phyloP scores from a whole-genome alignment of 2,329 filamentous ascomycete genomes.

The Apiospora arundinis region DNA sequence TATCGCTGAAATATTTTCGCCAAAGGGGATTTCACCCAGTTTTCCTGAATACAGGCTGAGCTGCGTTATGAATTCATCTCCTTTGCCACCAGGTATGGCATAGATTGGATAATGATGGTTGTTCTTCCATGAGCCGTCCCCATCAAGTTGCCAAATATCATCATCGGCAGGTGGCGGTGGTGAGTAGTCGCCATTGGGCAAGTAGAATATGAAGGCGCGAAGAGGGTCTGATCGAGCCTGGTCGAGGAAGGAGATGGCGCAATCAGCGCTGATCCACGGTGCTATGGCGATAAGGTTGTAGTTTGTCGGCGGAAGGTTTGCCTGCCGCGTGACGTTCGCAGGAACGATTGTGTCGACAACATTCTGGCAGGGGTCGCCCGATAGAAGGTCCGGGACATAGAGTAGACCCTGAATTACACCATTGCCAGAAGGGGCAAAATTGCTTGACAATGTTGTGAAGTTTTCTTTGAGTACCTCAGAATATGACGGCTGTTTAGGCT shows the following conservation, averaged over 20 bases:
- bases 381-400: conserved; percentile 77
- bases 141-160: conserved; percentile 72
- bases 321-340: conserved; percentile 73
- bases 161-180: conserved; percentile 72
- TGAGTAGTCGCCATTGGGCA: conserved; percentile 58
- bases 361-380: conserved; percentile 66
- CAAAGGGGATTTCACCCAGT: conserved; percentile 65
- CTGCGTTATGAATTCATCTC: conserved; percentile 72
- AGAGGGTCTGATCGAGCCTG: conserved; percentile 64
- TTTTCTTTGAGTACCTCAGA: conserved; percentile 59
- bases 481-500: conserved; percentile 53
- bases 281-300: conserved; percentile 82
- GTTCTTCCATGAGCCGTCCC: conserved; percentile 73
- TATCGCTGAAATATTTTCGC: conserved; percentile 58
- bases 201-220: conserved; percentile 69
- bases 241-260: conserved; percentile 75
- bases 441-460: conserved; percentile 78
- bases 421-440: conserved; percentile 62
- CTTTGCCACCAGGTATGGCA: conserved; percentile 73
- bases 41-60: conserved; percentile 80
- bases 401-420: conserved; percentile 77
- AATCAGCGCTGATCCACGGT: conserved; percentile 81
- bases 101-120: conserved; percentile 82
- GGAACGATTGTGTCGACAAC: conserved; percentile 72
- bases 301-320: conserved; percentile 71